A percentile compares a stretch with the other conserved stretches of the same genome.
phyloP scores from a whole-genome alignment of 495 filamentous ascomycete species.

The Xylaria scruposa region DNA sequence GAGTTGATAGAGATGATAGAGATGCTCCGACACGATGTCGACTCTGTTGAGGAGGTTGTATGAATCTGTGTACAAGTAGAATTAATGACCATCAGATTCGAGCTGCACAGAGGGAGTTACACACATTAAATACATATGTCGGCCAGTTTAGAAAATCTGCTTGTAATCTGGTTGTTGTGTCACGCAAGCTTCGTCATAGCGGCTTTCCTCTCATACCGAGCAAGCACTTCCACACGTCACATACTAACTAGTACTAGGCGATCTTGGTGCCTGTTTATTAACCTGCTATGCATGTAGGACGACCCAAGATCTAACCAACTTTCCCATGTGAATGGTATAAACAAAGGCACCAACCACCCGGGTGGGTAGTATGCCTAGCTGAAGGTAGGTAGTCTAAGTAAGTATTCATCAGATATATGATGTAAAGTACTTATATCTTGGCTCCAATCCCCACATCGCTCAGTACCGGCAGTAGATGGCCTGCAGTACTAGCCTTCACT shows the following conservation, averaged over 20 bases:
- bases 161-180: constrained; percentile 10
- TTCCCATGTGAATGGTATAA: not conserved
- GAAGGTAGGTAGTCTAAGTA: not conserved
- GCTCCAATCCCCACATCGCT: constrained; percentile 4
- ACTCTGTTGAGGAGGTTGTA: not conserved
- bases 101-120: not conserved
- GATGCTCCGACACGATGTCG: not conserved
- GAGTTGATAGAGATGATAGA: not conserved
- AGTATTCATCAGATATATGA: constrained; percentile 1
- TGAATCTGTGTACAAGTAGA: not conserved
- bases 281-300: not conserved
- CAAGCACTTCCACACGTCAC: constrained; percentile 1
- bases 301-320: not conserved
- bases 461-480: constrained; percentile 5
- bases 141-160: not conserved
- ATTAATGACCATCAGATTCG: not conserved
- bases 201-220: constrained; percentile 4
- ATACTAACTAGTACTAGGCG: not conserved
- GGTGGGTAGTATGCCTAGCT: not conserved
- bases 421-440: constrained; percentile 4
- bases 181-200: constrained; percentile 20
- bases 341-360: not conserved
- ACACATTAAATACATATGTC: constrained; percentile 15
- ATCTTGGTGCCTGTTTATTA: not conserved
- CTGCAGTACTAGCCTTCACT: not conserved